Evolutionary conservation across 2,329 filamentous ascomycete genomes (phyloP).

Genomic region (Ceratocystis destructans): DNA sequence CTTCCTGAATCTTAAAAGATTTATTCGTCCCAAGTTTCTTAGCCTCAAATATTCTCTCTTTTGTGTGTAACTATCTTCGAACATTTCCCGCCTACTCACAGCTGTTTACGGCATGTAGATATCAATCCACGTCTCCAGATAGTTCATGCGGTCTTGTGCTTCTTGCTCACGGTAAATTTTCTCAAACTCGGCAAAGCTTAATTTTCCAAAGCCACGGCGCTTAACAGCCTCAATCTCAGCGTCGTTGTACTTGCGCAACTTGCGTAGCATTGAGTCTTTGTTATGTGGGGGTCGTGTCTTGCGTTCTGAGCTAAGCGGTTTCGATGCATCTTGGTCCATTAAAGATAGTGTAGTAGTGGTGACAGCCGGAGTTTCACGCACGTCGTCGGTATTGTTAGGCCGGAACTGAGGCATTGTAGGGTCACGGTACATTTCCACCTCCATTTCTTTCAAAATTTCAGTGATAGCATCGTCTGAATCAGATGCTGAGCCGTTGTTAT

Average conservation of each 20-base stretch:
- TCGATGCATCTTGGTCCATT: not conserved
- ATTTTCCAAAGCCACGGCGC: conserved; percentile 65
- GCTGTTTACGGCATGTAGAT: conserved; percentile 47
- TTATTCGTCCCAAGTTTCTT: not conserved
- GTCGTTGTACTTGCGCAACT: conserved; percentile 44
- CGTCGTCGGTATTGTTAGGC: conserved; percentile 34
- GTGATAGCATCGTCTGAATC: not conserved
- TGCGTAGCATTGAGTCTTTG: conserved; percentile 27
- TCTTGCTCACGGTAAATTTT: conserved; percentile 55
- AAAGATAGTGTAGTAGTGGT: not conserved
- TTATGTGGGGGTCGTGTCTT: not conserved
- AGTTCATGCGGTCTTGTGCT: conserved; percentile 52
- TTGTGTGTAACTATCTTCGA: not conserved
- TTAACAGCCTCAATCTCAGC: conserved; percentile 54
- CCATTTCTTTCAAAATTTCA: not conserved
- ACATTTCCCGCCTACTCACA: not conserved
- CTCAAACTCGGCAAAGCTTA: conserved; percentile 71
- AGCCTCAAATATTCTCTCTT: not conserved
- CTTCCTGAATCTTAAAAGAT: not conserved
- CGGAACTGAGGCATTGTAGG: conserved; percentile 56
- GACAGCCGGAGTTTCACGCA: conserved; percentile 6
- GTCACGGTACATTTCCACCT: conserved; percentile 31
- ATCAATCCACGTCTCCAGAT: conserved; percentile 85
- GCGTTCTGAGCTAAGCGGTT: not conserved
- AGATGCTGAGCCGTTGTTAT: not conserved